Base-by-base conservation (phyloP, 2,329 filamentous ascomycete species). In the Parastagonospora nodorum region DNA sequence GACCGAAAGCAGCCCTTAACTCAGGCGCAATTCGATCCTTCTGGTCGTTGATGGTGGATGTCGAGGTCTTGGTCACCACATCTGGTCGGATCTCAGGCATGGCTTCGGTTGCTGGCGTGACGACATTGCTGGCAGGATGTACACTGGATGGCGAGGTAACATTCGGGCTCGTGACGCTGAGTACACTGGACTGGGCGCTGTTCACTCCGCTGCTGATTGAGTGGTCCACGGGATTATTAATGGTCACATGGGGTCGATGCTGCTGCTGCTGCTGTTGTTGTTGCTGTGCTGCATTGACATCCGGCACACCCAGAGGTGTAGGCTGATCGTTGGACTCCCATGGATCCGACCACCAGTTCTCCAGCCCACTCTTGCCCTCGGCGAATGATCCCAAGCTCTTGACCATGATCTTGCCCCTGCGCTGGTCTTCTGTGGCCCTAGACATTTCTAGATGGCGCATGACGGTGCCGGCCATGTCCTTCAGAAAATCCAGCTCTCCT, bases 381-480 rank as follows among this genome's bases (percentile, higher is more conserved):
- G 69, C 71, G 45, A 74, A 74, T 4, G 68, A 71, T 3, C 71
- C 71, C 37, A 74, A 40, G 36, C 68, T 71, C 42, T 80, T 77
- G 35, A 80, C 80, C 72, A 81, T 85, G 60, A 77, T 79, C 54
- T 78, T 83, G 35, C 76, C 81, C 58, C 77, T 78, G 60, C 75
- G 79, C 58, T 79, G 81, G 58, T 80, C 82, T 48, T 77, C 81
- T 45, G 73, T 79, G 53, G 75, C 78, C 55, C 78, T 77, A 38
- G 75, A 82, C 75, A 77, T 81, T 69, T 85, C 84, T 8, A 89
- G 67, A 50, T 88, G 85, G 32, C 84, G 80, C 74, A 85, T 84
- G 4, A 85, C 76, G 4, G 83, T 80, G 14, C 74, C 73, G 0
- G 68, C 67, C 69, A 87, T 77, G 35, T 84, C 83, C 37, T 80